Evolutionary conservation across 1,284 basidiomycete genomes (phyloP).

Genomic region (Ganoderma sinense): DNA sequence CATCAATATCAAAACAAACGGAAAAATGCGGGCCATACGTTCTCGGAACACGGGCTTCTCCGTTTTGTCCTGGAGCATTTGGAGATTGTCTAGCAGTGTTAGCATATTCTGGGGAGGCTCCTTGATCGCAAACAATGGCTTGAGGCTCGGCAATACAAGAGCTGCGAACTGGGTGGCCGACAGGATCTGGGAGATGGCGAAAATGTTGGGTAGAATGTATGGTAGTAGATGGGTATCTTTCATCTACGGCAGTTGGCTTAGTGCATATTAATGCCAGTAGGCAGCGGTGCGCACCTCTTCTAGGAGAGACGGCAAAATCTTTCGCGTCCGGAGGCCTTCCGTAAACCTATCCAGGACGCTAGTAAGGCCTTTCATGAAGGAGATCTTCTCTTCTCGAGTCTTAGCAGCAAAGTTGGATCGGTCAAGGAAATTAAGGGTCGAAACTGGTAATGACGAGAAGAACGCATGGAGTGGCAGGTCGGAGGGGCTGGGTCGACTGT

Average conservation of each 20-base stretch:
- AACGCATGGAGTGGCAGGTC: constrained; percentile 86
- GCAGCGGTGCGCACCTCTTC: constrained; percentile 76
- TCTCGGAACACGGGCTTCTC: constrained; percentile 88
- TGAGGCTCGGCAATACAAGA: constrained; percentile 87
- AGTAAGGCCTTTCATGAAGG: constrained; percentile 92
- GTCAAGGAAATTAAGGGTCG: constrained; percentile 96
- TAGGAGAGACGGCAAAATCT: constrained; percentile 93
- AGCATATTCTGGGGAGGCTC: constrained; percentile 98
- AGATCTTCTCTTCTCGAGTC: constrained; percentile 94
- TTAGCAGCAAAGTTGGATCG: constrained; percentile 95
- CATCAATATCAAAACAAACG: not conserved
- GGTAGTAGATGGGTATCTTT: constrained; percentile 92
- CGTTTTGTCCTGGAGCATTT: constrained; percentile 90
- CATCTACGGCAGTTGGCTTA: constrained; percentile 64
- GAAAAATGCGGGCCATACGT: constrained; percentile 61
- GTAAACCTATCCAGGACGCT: constrained; percentile 88
- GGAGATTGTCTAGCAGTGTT: constrained; percentile 89
- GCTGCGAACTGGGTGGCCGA: constrained; percentile 84
- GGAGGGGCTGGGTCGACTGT: constrained; percentile 77
- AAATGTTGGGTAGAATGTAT: constrained; percentile 98
- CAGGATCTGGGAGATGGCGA: constrained; percentile 85
- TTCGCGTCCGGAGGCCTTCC: constrained; percentile 86
- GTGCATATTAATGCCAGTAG: not conserved
- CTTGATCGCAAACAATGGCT: constrained; percentile 89
- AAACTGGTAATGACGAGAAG: constrained; percentile 97